These are phyloP conservation scores for Cladosporium sp. DNA, from an alignment of 2,329 filamentous ascomycete species.

Conservation along the genomic window DNA sequence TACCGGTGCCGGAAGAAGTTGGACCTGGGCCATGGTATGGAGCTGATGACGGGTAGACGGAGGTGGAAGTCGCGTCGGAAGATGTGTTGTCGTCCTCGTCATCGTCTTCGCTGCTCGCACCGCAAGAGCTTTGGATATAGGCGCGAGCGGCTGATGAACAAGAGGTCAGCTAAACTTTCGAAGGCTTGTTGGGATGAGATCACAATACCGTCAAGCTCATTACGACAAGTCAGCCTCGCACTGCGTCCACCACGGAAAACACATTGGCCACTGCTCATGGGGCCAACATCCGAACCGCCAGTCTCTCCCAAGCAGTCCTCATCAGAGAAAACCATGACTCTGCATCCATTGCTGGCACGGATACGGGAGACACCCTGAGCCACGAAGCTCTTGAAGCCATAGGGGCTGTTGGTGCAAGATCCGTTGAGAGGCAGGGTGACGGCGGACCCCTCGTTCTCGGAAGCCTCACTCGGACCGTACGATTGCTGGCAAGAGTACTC, in stretches of 20 bases:
- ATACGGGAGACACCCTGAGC: neutral
- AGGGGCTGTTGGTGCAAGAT: conserved; percentile 16
- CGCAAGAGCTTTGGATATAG: conserved; percentile 6
- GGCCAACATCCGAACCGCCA: neutral
- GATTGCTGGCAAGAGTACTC: conserved; percentile 16
- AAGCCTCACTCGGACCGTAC: conserved; percentile 1
- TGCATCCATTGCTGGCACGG: conserved; percentile 5
- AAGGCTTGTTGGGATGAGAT: neutral
- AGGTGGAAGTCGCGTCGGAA: neutral
- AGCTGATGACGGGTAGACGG: conserved; percentile 8
- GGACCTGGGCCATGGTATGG: conserved; percentile 9
- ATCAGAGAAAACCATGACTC: conserved; percentile 9
- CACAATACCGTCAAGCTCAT: conserved; percentile 9
- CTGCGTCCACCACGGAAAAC: conserved; percentile 15
- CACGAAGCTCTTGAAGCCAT: conserved; percentile 16
- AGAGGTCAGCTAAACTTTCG: neutral
- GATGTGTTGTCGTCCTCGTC: neutral
- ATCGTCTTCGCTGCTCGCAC: neutral
- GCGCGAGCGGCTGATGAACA: conserved; percentile 1
- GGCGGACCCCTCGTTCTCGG: neutral
- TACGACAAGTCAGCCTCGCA: conserved; percentile 13
- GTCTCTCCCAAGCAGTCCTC: conserved; percentile 11
- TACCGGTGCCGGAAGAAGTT: neutral
- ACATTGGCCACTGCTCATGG: conserved; percentile 9
- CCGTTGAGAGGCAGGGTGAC: conserved; percentile 14